Base-by-base conservation (phyloP, 1,139 yeast species). In the Eremothecium coryli region DNA sequence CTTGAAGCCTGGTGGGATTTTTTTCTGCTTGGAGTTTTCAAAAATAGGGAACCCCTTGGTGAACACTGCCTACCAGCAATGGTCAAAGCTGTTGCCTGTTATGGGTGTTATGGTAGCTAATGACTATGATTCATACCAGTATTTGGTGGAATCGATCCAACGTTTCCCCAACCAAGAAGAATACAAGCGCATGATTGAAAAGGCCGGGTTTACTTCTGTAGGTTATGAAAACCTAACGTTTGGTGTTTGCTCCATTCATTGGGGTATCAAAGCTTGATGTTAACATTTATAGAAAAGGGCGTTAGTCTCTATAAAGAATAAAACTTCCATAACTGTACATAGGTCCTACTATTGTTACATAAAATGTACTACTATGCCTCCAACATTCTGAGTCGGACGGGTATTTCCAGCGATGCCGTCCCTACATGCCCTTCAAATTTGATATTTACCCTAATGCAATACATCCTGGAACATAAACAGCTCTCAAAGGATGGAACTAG, bases 1-100 rank as follows among this genome's bases (percentile, higher is more conserved):
- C 20, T 71, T 90, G 54, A 84, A 81, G 60, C 98, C 96, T n/a
- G 98, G 99, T 53, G 99, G 99, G 52, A 84, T 93, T 33, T 93
- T 90, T 58, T 95, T 95, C 25, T 88, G 97, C 61, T 70, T 90
- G 41, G 99, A 90, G 60, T 90, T 90, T 54, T 80, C 94, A 39
- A 90, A 86, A 56, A 96, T 93, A 39, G 82, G 82, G 38, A 82
- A 85, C 56, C 76, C 84, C 18, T 54, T 79, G 10, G 62, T 93
- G 36, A 90, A 82, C 54, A 66, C 75, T 40, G 64, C 76, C 21
- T 90, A 90, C 65, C 86, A 82, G 54, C 78, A 86, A 26, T 93
- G 93, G 70, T 82, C 95, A 10, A 81, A 85, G 35, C 65, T 82
- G 35, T 70, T 90, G 46, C 99, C 99, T 14, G 70, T 90, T 49